These are phyloP conservation scores for Mycena amicta DNA, from an alignment of 768 basidiomycete genomes.

Conservation along the genomic window DNA sequence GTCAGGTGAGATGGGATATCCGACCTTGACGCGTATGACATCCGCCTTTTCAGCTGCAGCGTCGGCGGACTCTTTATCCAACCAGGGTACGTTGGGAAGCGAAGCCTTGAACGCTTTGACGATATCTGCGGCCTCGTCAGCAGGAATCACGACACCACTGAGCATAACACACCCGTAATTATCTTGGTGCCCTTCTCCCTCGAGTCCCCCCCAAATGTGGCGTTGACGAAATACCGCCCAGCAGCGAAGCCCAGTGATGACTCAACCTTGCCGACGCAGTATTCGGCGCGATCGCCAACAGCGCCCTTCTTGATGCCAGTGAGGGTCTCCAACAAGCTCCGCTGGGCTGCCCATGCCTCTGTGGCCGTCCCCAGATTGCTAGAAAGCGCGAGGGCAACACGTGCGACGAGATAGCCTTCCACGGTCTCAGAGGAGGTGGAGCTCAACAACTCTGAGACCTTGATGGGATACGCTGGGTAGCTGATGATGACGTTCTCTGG, in stretches of 20 bases:
- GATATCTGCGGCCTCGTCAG: constrained; percentile 55
- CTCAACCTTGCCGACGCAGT: constrained; percentile 77
- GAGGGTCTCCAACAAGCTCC: constrained; percentile 70
- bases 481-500: constrained; percentile 80
- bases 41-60: constrained; percentile 89
- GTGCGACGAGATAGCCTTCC: constrained; percentile 86
- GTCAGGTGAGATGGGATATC: constrained; percentile 88
- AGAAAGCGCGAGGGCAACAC: constrained; percentile 69
- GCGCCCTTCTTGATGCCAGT: constrained; percentile 87
- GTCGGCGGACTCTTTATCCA: constrained; percentile 80
- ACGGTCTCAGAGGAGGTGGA: constrained; percentile 69
- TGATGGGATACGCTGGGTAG: constrained; percentile 72
- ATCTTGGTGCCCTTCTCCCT: constrained; percentile 80
- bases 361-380: constrained; percentile 74
- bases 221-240: constrained; percentile 86
- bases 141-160: background rate
- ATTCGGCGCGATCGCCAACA: constrained; percentile 79
- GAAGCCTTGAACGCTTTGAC: constrained; percentile 82
- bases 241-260: constrained; percentile 82
- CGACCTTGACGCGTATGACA: constrained; percentile 87
- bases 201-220: constrained; percentile 78
- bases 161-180: constrained; percentile 60
- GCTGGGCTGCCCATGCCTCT: constrained; percentile 76
- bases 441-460: constrained; percentile 69
- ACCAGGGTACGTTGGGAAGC: constrained; percentile 79